These are phyloP conservation scores for Plantago elongata DNA, from an alignment of 257 asterid species.

Conservation along the genomic window DNA sequence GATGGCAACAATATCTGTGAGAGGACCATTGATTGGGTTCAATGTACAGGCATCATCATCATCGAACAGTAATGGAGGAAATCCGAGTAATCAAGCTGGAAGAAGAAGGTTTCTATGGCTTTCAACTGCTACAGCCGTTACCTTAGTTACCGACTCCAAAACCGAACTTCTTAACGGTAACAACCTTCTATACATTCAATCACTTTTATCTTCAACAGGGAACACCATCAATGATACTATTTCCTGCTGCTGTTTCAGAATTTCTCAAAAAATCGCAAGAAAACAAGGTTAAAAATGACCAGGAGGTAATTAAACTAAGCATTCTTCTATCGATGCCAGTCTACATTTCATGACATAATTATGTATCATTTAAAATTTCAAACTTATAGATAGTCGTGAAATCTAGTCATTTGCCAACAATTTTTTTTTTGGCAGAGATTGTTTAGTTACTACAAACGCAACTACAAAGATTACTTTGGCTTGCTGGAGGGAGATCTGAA, in stretches of 20 bases:
- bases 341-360: too few species aligned
- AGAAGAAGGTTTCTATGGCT: constrained; percentile 54
- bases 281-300: constrained; percentile 73
- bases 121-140: constrained; percentile 34
- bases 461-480: constrained; percentile 73
- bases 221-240: too few species aligned
- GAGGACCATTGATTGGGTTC: too few species aligned
- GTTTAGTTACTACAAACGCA: constrained; percentile 73
- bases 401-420: too few species aligned
- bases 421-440: constrained; percentile 44
- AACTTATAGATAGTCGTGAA: neutral
- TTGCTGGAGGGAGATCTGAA: constrained; percentile 61
- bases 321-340: neutral
- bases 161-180: constrained; percentile 69
- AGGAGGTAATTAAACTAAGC: constrained; percentile 50
- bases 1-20: too few species aligned
- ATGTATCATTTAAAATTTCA: neutral
- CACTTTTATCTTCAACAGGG: neutral
- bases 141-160: constrained; percentile 45
- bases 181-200: neutral
- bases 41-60: too few species aligned
- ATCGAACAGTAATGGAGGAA: neutral
- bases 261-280: constrained; percentile 82
- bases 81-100: constrained; percentile 24
- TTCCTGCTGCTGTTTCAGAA: constrained; percentile 32